Evolutionary conservation across 2,329 filamentous ascomycete genomes (phyloP).

Genomic region (Calonectria hongkongensis): DNA sequence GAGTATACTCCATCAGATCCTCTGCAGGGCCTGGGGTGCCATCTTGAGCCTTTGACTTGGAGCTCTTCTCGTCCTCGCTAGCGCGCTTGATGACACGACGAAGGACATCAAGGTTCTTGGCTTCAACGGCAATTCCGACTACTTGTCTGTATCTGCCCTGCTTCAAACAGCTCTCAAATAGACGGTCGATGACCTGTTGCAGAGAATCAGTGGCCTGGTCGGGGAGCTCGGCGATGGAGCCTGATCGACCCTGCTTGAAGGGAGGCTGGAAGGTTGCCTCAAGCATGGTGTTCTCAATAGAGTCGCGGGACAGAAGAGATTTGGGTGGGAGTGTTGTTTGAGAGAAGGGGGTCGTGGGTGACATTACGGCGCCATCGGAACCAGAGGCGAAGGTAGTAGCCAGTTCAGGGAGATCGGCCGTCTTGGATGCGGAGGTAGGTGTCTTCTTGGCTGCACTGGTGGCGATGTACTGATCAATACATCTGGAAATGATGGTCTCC

Average conservation of each 20-base stretch:
- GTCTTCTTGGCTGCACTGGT: slow-evolving; percentile 74
- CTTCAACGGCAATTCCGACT: slow-evolving; percentile 96
- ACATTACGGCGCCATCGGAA: slow-evolving; percentile 84
- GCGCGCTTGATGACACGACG: slow-evolving; percentile 90
- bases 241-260: slow-evolving; percentile 72
- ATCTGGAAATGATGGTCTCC: slow-evolving; percentile 99
- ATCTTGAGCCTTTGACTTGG: slow-evolving; percentile 73
- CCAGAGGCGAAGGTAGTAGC: slow-evolving; percentile 86
- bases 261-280: slow-evolving; percentile 74
- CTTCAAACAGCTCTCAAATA: slow-evolving; percentile 92
- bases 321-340: slow-evolving; percentile 95
- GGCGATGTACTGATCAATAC: slow-evolving; percentile 97
- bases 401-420: slow-evolving; percentile 77
- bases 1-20: slow-evolving; percentile 96
- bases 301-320: slow-evolving; percentile 91
- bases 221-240: slow-evolving; percentile 78
- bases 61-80: slow-evolving; percentile 87
- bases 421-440: slow-evolving; percentile 65
- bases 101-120: slow-evolving; percentile 91
- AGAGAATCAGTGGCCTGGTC: slow-evolving; percentile 86
- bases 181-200: slow-evolving; percentile 87
- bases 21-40: slow-evolving; percentile 79
- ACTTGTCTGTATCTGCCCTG: slow-evolving; percentile 95
- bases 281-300: slow-evolving; percentile 78
- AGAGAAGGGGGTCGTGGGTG: slow-evolving; percentile 95